phyloP scores from a whole-genome alignment of 1,284 basidiomycete genomes.

The Somion occarium region DNA sequence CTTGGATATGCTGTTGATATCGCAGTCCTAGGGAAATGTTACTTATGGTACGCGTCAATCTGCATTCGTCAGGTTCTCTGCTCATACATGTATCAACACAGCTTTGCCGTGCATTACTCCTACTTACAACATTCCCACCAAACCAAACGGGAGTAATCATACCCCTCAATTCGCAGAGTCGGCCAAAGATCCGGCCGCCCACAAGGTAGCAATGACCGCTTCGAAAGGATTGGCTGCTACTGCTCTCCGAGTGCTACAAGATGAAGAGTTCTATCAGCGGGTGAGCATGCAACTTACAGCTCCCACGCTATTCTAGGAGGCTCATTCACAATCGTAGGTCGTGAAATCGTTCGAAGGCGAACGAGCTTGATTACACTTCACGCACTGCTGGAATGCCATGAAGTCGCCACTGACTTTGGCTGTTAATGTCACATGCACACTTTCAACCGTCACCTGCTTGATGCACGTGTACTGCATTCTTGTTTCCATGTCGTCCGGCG shows the following conservation, averaged over 20 bases:
- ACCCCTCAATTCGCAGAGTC: constrained; percentile 53
- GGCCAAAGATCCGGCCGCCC: constrained; percentile 50
- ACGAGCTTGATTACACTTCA: no score
- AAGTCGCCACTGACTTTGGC: no score
- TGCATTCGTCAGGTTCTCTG: background rate
- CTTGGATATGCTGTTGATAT: background rate
- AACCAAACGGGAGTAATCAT: constrained; percentile 58
- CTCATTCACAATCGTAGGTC: no score
- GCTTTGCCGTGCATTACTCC: constrained; percentile 17
- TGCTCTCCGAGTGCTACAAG: constrained; percentile 52
- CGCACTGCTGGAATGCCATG: no score
- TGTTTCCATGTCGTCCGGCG: no score
- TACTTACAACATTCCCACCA: constrained; percentile 44
- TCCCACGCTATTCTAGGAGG: no score
- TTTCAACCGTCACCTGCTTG: no score
- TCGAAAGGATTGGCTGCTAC: constrained; percentile 56
- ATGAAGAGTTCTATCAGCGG: constrained; percentile 40
- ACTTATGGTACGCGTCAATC: constrained; percentile 41
- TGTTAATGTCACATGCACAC: no score
- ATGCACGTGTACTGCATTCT: no score
- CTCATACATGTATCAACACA: constrained; percentile 18
- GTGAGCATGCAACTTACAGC: no score
- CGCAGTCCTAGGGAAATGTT: constrained; percentile 49
- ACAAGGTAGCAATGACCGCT: constrained; percentile 49
- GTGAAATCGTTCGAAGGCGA: no score